Base-by-base conservation (phyloP, 2,329 filamentous ascomycete genomes). In the Fusarium drepaniforme region DNA sequence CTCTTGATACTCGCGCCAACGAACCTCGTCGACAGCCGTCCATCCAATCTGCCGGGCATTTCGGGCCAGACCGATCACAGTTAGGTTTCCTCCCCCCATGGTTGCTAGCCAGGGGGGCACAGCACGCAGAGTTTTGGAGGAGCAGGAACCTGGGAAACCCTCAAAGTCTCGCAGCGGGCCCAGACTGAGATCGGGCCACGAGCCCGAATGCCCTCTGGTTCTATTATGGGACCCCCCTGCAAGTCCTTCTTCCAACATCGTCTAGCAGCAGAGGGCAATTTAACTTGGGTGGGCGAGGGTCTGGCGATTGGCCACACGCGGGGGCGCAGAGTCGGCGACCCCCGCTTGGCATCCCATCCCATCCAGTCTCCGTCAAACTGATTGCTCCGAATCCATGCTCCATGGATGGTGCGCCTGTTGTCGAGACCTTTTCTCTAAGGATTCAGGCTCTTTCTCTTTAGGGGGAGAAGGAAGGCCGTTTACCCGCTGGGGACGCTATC, bases 291-390 rank as follows among this genome's bases (percentile, higher is more conserved):
- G 42, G 53, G 64, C 57, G 65, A 70, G 33, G 46, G 49, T 40
- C 66, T 70, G 51, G 66, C 71, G 63, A 79, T 79, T 79, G 77
- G 77, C 59, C 67, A 66, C 68, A 60, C 38, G 57, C 58, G 28
- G 51, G 56, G 71, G 63, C 63, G 21, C 49, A 66, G 66, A 68
- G 64, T 66, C 42, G 62, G 60, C 46, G 51, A 63, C 68, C 72
- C 72, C 68, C 74, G 72, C 74, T 74, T 73, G 65, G 66, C 63
- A 49, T 53, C 65, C 68, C 65, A 66, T 70, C 68, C 40, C 67
- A 66, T 51, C 46, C 46, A 51, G 46, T 51, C 62, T 69, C 51
- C 35, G 49, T 13, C 61, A n/a, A 56, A 64, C 67, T 71, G 37
- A 66, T 68, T 63, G 60, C 71, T 15, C n/a, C 15, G 46, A 69